Evolutionary conservation across 257 asterid genomes (phyloP).

Genomic region (Penstemon eatonii): DNA sequence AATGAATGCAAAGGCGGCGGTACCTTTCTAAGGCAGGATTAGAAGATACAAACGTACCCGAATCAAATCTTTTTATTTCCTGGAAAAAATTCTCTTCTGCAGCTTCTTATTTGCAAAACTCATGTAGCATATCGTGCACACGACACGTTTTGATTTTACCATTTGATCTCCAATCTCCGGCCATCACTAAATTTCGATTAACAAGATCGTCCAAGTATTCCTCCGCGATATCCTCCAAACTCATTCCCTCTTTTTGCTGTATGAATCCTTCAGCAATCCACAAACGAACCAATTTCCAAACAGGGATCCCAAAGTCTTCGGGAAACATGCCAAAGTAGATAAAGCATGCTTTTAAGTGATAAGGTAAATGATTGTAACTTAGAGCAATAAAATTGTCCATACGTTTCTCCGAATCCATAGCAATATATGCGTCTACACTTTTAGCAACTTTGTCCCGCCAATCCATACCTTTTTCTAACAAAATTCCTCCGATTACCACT

Average conservation of each 20-base stretch:
- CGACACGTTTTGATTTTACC: constrained; percentile 52
- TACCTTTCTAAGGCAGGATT: constrained; percentile 36
- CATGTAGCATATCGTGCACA: constrained; percentile 55
- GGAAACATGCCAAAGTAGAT: constrained; percentile 60
- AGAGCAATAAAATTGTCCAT: constrained; percentile 42
- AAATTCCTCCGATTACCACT: constrained; percentile 57
- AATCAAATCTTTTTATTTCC: constrained; percentile 45
- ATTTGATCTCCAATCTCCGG: constrained; percentile 31
- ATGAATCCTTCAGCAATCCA: constrained; percentile 70
- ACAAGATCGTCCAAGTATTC: constrained; percentile 51
- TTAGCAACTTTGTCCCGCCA: constrained; percentile 47
- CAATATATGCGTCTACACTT: constrained; percentile 42
- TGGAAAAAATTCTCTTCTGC: constrained; percentile 43
- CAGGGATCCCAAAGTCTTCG: constrained; percentile 45
- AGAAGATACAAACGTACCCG: constrained; percentile 32
- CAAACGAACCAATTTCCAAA: constrained; percentile 41
- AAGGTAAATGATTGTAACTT: constrained; percentile 54
- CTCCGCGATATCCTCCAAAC: constrained; percentile 51
- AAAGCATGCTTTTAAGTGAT: constrained; percentile 52
- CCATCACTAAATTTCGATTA: constrained; percentile 50
- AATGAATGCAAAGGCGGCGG: constrained; percentile 57
- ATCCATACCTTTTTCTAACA: constrained; percentile 42
- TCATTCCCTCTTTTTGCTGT: constrained; percentile 41
- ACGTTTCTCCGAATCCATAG: constrained; percentile 37
- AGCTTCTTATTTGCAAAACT: constrained; percentile 51